These are phyloP conservation scores for Isoetes taiwanensis DNA, from an alignment of 75 land plant species.

Conservation along the genomic window DNA sequence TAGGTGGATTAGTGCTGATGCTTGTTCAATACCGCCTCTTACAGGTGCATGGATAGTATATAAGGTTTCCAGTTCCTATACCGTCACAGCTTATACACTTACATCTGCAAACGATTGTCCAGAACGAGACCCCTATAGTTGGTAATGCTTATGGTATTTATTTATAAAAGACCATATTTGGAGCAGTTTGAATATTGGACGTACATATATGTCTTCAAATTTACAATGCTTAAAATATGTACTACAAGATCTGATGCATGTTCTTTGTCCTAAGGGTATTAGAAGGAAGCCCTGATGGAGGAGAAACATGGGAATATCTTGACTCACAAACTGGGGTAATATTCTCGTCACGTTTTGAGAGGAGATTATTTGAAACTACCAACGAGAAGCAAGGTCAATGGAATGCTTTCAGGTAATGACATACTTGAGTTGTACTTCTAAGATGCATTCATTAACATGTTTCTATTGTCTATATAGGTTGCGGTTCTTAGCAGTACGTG, in stretches of 20 bases:
- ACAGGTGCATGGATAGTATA: slow-evolving; percentile 72
- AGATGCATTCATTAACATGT: background rate
- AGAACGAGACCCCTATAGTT: slow-evolving; percentile 77
- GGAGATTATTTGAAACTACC: slow-evolving; percentile 30
- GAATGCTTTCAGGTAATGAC: slow-evolving; percentile 53
- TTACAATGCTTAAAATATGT: no score
- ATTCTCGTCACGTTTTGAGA: slow-evolving; percentile 55
- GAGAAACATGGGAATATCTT: slow-evolving; percentile 46
- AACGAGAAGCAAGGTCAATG: slow-evolving; percentile 12
- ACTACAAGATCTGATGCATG: no score
- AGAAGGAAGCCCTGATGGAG: slow-evolving; percentile 70
- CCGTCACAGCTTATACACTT: slow-evolving; percentile 49
- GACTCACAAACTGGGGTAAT: slow-evolving; percentile 42
- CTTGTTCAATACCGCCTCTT: slow-evolving; percentile 9
- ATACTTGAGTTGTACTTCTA: background rate
- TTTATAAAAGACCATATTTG: background rate
- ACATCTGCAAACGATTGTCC: slow-evolving; percentile 84
- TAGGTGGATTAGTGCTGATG: no score
- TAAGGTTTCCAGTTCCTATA: slow-evolving; percentile 17
- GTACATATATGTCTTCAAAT: background rate
- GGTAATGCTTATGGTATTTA: slow-evolving; percentile 26
- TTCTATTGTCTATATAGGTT: slow-evolving; percentile 22
- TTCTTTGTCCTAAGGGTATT: slow-evolving; percentile 35
- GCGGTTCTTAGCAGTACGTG: slow-evolving; percentile 37
- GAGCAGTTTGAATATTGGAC: background rate